Percentiles rank a stretch among this genome's conserved stretches.
These are phyloP conservation scores for Ramalina intermedia DNA, from an alignment of 495 filamentous ascomycete species.

Conservation along the genomic window DNA sequence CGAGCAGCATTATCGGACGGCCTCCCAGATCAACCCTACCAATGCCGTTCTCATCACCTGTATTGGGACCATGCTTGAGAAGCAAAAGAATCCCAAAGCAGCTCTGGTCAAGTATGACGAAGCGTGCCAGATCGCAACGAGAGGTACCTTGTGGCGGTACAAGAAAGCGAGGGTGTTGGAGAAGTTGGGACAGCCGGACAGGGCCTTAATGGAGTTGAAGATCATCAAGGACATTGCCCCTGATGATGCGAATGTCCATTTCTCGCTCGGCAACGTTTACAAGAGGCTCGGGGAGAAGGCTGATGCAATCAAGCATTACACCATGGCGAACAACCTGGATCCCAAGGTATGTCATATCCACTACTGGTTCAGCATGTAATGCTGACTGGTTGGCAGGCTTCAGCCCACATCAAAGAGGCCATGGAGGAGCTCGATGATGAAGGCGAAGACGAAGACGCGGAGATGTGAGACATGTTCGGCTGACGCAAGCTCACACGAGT, in stretches of 20 bases:
- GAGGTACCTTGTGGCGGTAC: conserved; percentile 67
- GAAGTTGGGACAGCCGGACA: conserved; percentile 51
- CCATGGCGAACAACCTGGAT: conserved; percentile 86
- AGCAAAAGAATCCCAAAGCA: conserved; percentile 60
- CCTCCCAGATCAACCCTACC: conserved; percentile 74
- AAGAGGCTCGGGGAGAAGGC: conserved; percentile 66
- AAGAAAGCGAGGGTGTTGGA: conserved; percentile 83
- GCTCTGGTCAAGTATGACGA: conserved; percentile 68
- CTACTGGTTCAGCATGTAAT: too few relatives aligned
- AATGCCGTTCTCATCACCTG: conserved; percentile 83
- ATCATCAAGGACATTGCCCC: conserved; percentile 79
- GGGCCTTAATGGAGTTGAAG: conserved; percentile 64
- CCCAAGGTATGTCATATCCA: conserved; percentile 90
- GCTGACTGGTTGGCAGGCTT: conserved; percentile 44
- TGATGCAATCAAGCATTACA: conserved; percentile 79
- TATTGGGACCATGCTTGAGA: conserved; percentile 79
- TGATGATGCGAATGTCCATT: conserved; percentile 92
- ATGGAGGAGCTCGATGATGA: conserved; percentile 84
- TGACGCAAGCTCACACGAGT: conserved; percentile 5
- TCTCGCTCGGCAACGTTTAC: conserved; percentile 74
- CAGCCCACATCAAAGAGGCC: conserved; percentile 77
- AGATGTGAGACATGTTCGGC: conserved; percentile 19
- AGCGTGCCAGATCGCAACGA: conserved; percentile 68
- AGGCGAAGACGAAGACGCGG: conserved; percentile 54
- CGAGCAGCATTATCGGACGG: conserved; percentile 77